Evolutionary conservation across 805 yeast species (phyloP), one percentile per base, ranked within the genome.

Genomic region (Barnettozyma wickerhamii): DNA sequence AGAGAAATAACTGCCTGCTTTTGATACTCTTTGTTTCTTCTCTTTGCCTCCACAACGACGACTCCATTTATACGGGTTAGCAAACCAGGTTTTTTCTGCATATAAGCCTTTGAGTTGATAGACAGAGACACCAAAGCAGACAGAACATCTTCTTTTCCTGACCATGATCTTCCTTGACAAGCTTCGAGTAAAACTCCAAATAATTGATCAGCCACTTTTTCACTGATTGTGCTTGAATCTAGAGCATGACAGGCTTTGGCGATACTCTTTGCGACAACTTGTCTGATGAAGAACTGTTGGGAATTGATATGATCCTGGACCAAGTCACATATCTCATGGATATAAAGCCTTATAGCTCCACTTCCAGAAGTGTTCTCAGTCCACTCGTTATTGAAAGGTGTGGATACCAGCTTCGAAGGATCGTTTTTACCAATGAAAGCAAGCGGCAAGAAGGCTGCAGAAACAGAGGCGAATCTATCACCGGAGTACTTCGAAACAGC

Each of bases 371-470:
- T 76, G 37, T 79, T 76, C 51, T 86, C 95, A 9, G 73, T 67
- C 96, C 97, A 91, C 33, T 76, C 83, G 24, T 68, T 68, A 10
- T 71, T 77, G 54, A 83, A 90, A 4, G 63, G 56, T 3, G 60
- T 60, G 1, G 68, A 53, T 1, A 79, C 77, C 1, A 64, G 64
- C 15, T 66, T 60, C 13, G 66, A 72, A 1, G 70, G 54, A 55
- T 87, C 95, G 53, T 83, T 80, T 47, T 77, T 79, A 2, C 87
- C 97, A 43, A 91, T 65, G 56, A 78, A 91, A 0, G 88, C 75
- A 41, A 91, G 62, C 0, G 98, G 97, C 44, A 90, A 64, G 45
- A 84, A 81, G 2, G 79, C 74, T 14, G 79, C 60, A 0, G 86
- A 72, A 10, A 83, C 72, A 2, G 74, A 61, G 13, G 75, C 75